Evolutionary conservation across 2,329 filamentous ascomycete species (phyloP).

Genomic region (Pyrenophora tritici-repentis): DNA sequence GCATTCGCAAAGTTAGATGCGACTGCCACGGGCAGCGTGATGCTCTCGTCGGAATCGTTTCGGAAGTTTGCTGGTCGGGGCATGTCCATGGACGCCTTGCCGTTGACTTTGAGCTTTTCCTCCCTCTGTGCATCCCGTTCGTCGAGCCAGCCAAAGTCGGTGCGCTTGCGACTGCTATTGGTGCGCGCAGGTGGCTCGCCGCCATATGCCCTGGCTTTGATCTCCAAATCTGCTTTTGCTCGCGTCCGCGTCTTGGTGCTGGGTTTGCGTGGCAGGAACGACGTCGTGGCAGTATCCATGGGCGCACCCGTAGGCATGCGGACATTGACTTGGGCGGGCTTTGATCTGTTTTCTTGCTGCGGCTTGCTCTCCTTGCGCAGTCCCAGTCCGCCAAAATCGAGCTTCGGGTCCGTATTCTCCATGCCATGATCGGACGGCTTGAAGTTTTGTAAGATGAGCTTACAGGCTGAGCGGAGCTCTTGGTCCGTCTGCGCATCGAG

Average conservation of each 20-base stretch:
- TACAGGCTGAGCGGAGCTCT: constrained; percentile 54
- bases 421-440: constrained; percentile 48
- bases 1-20: constrained; percentile 49
- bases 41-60: constrained; percentile 40
- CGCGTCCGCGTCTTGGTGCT: constrained; percentile 30
- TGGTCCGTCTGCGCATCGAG: constrained; percentile 50
- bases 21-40: constrained; percentile 51
- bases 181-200: constrained; percentile 32
- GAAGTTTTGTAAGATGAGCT: constrained; percentile 50
- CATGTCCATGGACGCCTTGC: constrained; percentile 29
- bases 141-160: constrained; percentile 30
- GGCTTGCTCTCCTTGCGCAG: constrained; percentile 22
- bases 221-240: constrained; percentile 32
- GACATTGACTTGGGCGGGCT: constrained; percentile 29
- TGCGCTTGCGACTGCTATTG: constrained; percentile 42
- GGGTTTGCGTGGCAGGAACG: constrained; percentile 31
- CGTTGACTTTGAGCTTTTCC: constrained; percentile 25
- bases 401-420: constrained; percentile 43
- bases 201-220: constrained; percentile 12
- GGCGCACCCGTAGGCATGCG: constrained; percentile 38
- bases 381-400: constrained; percentile 40
- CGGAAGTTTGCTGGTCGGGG: constrained; percentile 24
- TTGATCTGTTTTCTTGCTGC: constrained; percentile 8
- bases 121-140: constrained; percentile 30
- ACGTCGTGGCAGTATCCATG: constrained; percentile 30